Base-by-base conservation (phyloP, 768 basidiomycete species). In the Collybia sordida region DNA sequence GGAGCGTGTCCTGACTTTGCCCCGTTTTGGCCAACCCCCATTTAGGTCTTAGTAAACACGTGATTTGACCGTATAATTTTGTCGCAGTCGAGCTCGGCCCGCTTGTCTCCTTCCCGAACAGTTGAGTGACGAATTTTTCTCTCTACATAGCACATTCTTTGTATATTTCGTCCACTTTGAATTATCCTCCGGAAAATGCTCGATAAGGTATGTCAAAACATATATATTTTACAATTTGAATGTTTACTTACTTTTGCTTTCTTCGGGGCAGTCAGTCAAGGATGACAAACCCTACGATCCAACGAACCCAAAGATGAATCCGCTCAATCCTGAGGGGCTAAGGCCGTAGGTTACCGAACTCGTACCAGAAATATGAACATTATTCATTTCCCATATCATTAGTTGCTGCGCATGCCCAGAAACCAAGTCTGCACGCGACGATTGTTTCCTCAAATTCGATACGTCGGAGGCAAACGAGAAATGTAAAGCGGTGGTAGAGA, bases 381-480 rank as follows among this genome's bases (percentile, higher is more conserved):
- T 8, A 49, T 47, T 35, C 11, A 44, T 31, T 28, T 7, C 34
- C n/a, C 4, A 18, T 7, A n/a, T 28, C 18, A 47, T 6, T 54
- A 98, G 96, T 59, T 98, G 96, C 59, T 98, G 96, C 63, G 96
- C 95, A 37, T 98, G 96, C 64, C 94, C 93, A 2, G 79, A 93
- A 59, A 96, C 94, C 2, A 98, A 98, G 67, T 81, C 86, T 2
- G 79, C 78, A n/a, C 81, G 97, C 9, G 97, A 99, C 67, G 86
- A 94, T 56, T 99, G 97, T 70, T 98, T 97, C 76, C 74, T 98
- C 52, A 80, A 82, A 50, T 81, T 78, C 58, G 85, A 85, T 52
- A 62, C 77, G 3, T 68, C 77, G 18, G 80, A 82, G 50, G 88
- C 88, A 5, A 77, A 81, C 49, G 86, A 86, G 50, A 85, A 88